Evolutionary conservation across 192 early-diverging fungal genomes (phyloP), one percentile per base, ranked within the genome.

Genomic region (Coemansia sp.): DNA sequence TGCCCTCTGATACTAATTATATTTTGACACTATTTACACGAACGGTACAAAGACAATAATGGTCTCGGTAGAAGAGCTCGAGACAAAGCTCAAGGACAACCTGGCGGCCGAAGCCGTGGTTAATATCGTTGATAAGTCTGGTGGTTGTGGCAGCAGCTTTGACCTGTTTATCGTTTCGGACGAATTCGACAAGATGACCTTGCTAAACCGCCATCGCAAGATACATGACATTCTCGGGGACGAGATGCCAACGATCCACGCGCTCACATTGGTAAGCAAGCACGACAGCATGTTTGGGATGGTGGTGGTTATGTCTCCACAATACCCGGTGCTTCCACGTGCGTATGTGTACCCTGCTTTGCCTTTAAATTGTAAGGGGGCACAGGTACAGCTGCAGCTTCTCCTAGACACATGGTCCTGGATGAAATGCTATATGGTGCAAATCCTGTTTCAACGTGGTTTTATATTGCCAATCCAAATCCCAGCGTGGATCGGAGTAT

Each of bases 111-210:
- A 59, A 36, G 43, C 56, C 16, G 26, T 66, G 16, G 49, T 83
- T 20, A 23, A 52, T 6, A 51, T 78, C 9, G 48, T 45, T 2
- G 76, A 83, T 30, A 26, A 60, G 0, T 63, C 72, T 5, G 91
- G 92, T 48, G 96, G 96, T 4, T 98, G 96, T 75, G 96, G 96
- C 21, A 88, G 88, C 58, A 94, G 94, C 93, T 97, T 94, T 70
- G 85, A 87, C 30, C 88, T 96, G 57, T 86, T 89, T 33, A 87
- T 98, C 64, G 86, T 88, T 5, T 92, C 89, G 43, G 76, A 84
- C 2, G 62, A 75, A 41, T 97, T 98, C 80, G 79, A 90, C 60
- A 89, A 85, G 8, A 44, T 89, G 66, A 68, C 68, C 4, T 84
- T 90, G 60, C 80, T 98, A 11, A 91, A 92, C 68, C 94, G 95